These are phyloP conservation scores for Leccinellum albellum DNA, from an alignment of 768 basidiomycete species.

Conservation along the genomic window DNA sequence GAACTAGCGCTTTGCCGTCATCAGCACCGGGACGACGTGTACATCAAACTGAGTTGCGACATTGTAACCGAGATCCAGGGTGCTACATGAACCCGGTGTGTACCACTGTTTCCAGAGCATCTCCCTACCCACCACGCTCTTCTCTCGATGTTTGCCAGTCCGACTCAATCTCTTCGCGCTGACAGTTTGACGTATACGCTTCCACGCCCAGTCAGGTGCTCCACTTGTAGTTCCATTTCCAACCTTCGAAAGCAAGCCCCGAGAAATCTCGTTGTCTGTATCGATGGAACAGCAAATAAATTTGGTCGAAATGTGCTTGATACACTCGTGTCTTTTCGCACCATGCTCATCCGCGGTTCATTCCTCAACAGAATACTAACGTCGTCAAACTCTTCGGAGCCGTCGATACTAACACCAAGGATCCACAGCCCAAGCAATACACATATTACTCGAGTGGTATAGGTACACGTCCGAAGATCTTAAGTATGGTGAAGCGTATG, in stretches of 20 bases:
- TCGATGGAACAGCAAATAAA: constrained; percentile 20
- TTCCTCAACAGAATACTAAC: constrained; percentile 32
- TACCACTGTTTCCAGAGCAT: background rate
- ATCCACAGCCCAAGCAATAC: constrained; percentile 18
- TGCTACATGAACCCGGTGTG: background rate
- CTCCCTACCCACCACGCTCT: background rate
- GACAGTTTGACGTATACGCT: constrained; percentile 1
- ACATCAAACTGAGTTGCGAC: too few relatives aligned
- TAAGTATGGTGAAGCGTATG: constrained; percentile 19
- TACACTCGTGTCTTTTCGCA: background rate
- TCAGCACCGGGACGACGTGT: too few relatives aligned
- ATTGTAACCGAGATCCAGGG: background rate
- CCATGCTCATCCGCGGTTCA: background rate
- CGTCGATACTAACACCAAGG: constrained; percentile 17
- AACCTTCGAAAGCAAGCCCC: background rate
- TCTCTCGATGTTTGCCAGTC: constrained; percentile 2
- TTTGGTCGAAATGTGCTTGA: constrained; percentile 14
- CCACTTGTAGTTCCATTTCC: constrained; percentile 6
- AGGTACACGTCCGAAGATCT: constrained; percentile 30
- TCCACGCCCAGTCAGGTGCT: constrained; percentile 4
- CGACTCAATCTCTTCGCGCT: background rate
- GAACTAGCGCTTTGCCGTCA: too few relatives aligned
- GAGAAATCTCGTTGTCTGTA: constrained; percentile 17
- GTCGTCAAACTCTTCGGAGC: constrained; percentile 32
- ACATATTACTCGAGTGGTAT: constrained; percentile 37